phyloP scores from a whole-genome alignment of 1,284 basidiomycete genomes.

The Ceratobasidium papillatum region DNA sequence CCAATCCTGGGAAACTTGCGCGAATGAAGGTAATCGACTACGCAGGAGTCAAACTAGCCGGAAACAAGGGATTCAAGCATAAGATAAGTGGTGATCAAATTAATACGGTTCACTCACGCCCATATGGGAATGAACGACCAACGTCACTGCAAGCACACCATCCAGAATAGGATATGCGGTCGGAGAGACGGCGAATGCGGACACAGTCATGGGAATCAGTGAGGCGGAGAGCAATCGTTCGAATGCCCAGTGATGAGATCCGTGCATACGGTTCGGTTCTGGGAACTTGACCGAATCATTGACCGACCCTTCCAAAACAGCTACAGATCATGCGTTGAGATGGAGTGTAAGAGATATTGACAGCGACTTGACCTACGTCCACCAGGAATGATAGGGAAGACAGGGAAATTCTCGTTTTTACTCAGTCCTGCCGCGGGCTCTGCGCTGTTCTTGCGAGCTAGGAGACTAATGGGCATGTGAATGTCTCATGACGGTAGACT shows the following conservation, averaged over 20 bases:
- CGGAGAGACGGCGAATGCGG: slow-evolving; percentile 77
- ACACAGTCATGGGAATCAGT: slow-evolving; percentile 87
- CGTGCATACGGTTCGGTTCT: slow-evolving; percentile 79
- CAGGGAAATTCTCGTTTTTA: slow-evolving; percentile 33
- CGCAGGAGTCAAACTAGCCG: slow-evolving; percentile 70
- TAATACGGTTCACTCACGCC: slow-evolving; percentile 64
- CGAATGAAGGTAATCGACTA: slow-evolving; percentile 92
- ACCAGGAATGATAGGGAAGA: slow-evolving; percentile 64
- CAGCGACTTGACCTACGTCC: slow-evolving; percentile 63
- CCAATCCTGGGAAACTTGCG: slow-evolving; percentile 92
- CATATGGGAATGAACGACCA: slow-evolving; percentile 96
- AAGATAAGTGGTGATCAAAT: slow-evolving; percentile 30
- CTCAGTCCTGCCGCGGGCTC: slow-evolving; percentile 12
- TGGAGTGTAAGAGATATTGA: neutral
- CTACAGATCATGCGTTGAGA: slow-evolving; percentile 14
- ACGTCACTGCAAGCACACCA: slow-evolving; percentile 83
- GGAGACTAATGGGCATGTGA: slow-evolving; percentile 28
- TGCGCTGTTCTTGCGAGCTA: slow-evolving; percentile 32
- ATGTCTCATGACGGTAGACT: neutral
- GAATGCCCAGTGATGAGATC: slow-evolving; percentile 98
- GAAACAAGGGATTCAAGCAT: neutral
- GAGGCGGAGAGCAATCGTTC: slow-evolving; percentile 89
- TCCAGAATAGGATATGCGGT: slow-evolving; percentile 85
- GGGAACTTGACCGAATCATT: slow-evolving; percentile 96
- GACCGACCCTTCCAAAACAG: slow-evolving; percentile 88